Percentiles rank a stretch among this genome's conserved stretches.
phyloP scores from a whole-genome alignment of 2,329 filamentous ascomycete genomes.

The Cordyceps cateniannulata region DNA sequence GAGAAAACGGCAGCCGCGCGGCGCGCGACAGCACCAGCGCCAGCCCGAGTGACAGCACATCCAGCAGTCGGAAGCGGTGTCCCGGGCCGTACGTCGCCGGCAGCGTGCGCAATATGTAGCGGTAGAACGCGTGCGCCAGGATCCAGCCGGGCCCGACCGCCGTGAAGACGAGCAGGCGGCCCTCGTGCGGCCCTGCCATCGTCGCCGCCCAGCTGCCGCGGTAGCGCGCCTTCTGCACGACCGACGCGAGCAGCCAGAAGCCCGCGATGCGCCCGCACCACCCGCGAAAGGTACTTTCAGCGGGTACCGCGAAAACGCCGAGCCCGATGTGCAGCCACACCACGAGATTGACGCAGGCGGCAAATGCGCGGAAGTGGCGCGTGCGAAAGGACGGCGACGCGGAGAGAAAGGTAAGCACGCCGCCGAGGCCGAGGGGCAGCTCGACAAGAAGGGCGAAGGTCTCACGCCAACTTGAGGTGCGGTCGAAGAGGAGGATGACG shows the following conservation, averaged over 20 bases:
- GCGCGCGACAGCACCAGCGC: slow-evolving; percentile 2
- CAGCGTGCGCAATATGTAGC: slow-evolving; percentile 11
- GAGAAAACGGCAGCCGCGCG: slow-evolving; percentile 6
- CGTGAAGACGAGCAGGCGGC: slow-evolving; percentile 11
- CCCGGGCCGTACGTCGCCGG: slow-evolving; percentile 6
- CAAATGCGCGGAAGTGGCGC: slow-evolving; percentile 5
- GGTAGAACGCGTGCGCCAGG: slow-evolving; percentile 12
- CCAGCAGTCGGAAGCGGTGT: slow-evolving; percentile 7
- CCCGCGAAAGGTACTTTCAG: slow-evolving; percentile 10
- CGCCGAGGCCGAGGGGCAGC: slow-evolving; percentile 12
- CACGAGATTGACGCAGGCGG: slow-evolving; percentile 11
- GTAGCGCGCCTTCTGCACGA: slow-evolving; percentile 8
- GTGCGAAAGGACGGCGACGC: neutral
- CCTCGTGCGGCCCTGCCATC: neutral
- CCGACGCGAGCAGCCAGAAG: slow-evolving; percentile 5
- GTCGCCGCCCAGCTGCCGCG: neutral
- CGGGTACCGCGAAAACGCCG: slow-evolving; percentile 4
- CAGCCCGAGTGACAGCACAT: slow-evolving; percentile 10
- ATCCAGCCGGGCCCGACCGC: slow-evolving; percentile 9
- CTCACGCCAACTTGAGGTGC: neutral
- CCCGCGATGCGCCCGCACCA: slow-evolving; percentile 4
- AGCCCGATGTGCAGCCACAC: slow-evolving; percentile 7
- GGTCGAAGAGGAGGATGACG: slow-evolving; percentile 5
- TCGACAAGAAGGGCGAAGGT: neutral
- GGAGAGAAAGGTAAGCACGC: slow-evolving; percentile 8